phyloP scores from a whole-genome alignment of 768 basidiomycete species.

The Mycena venus region DNA sequence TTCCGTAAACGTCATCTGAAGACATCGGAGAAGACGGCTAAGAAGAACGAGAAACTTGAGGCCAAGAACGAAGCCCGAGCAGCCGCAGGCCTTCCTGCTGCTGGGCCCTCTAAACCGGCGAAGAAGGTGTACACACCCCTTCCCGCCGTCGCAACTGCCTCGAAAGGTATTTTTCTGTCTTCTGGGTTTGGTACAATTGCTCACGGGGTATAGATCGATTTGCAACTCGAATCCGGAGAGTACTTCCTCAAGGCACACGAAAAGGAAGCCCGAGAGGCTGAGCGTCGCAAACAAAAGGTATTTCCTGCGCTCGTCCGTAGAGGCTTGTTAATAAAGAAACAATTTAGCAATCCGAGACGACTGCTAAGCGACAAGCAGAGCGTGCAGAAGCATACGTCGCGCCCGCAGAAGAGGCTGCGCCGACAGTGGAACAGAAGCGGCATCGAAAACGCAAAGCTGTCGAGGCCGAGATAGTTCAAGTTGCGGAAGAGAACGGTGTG shows the following conservation, averaged over 20 bases:
- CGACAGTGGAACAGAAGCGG: conserved; percentile 84
- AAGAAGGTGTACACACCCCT: conserved; percentile 99
- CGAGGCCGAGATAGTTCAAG: conserved; percentile 57
- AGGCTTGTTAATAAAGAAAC: not conserved
- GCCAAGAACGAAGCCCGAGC: conserved; percentile 73
- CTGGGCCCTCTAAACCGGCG: conserved; percentile 64
- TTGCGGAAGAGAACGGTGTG: conserved; percentile 53
- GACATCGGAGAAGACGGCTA: conserved; percentile 93
- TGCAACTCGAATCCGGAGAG: conserved; percentile 96
- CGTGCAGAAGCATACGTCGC: conserved; percentile 92
- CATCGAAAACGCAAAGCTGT: conserved; percentile 62
- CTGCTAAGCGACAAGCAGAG: conserved; percentile 78
- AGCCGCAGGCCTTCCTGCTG: conserved; percentile 73
- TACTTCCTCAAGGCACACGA: conserved; percentile 96
- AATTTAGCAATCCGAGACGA: conserved; percentile 83
- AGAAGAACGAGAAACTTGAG: conserved; percentile 83
- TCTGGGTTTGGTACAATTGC: not conserved
- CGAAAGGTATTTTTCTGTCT: conserved; percentile 75
- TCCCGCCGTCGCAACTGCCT: conserved; percentile 94
- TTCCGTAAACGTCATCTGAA: conserved; percentile 95
- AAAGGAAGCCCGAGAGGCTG: conserved; percentile 82
- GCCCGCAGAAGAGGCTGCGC: conserved; percentile 82
- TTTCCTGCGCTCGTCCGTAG: conserved; percentile 3
- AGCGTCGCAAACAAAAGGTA: conserved; percentile 84
- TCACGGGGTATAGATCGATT: conserved; percentile 72